Percentiles rank a stretch among this genome's conserved stretches.
Conservation (phyloP, 768 basidiomycete species). For the Russula compacta region DNA sequence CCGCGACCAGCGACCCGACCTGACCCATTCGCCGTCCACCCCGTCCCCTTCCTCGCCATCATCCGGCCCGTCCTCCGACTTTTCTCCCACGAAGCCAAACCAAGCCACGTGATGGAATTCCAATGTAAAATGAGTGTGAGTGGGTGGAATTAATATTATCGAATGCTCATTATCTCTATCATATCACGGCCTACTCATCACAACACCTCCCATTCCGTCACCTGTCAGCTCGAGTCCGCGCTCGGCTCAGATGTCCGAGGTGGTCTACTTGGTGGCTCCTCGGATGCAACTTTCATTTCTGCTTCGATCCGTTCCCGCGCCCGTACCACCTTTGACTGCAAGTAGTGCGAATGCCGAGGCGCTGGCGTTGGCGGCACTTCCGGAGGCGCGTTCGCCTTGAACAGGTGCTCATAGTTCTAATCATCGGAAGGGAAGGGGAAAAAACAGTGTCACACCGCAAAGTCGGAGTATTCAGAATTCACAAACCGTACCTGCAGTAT, state of each 20-base stretch:
- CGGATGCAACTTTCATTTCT: conserved; percentile 39
- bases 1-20: not conserved
- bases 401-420: conserved; percentile 89
- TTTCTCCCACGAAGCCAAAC: too few species aligned
- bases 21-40: not conserved
- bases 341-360: conserved; percentile 71
- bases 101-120: too few species aligned
- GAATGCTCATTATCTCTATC: not conserved
- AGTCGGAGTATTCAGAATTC: too few species aligned
- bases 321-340: conserved; percentile 95
- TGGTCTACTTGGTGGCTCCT: conserved; percentile 20
- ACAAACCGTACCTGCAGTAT: conserved; percentile 54
- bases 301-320: conserved; percentile 94
- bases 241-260: conserved; percentile 6
- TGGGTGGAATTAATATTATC: not conserved
- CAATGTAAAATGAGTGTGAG: too few species aligned
- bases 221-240: not conserved
- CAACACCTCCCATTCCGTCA: too few species aligned
- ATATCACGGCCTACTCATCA: not conserved
- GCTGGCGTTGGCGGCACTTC: conserved; percentile 36
- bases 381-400: conserved; percentile 80
- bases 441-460: not conserved
- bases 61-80: too few species aligned
- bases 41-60: too few species aligned
- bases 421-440: not conserved